Conservation (phyloP, 2,329 filamentous ascomycete species). For the Eutypa lata region DNA sequence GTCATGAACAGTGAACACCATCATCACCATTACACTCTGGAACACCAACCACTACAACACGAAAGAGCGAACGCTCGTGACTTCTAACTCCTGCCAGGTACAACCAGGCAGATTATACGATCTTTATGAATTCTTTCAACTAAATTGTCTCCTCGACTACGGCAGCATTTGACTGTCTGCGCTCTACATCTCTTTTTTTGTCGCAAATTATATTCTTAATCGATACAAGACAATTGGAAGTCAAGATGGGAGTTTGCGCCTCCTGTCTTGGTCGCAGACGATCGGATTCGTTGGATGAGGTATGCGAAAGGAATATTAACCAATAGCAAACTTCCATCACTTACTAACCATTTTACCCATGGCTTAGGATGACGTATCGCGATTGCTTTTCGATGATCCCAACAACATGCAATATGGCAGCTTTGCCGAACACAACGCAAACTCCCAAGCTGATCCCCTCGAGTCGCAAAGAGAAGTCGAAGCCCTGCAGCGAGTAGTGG, state of each 20-base stretch:
- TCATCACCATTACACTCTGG: too few species aligned
- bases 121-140: constrained; percentile 26
- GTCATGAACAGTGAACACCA: too few species aligned
- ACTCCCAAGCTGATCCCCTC: constrained; percentile 55
- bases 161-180: not conserved
- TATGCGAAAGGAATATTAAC: too few species aligned
- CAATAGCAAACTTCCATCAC: too few species aligned
- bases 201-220: not conserved
- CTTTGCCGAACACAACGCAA: constrained; percentile 55
- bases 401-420: constrained; percentile 60
- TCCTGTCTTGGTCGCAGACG: constrained; percentile 56
- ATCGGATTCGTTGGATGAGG: constrained; percentile 53
- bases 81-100: constrained; percentile 31
- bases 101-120: constrained; percentile 30
- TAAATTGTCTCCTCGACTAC: constrained; percentile 2
- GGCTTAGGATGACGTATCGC: constrained; percentile 52
- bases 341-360: constrained; percentile 7
- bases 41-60: too few species aligned
- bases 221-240: not conserved
- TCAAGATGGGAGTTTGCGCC: constrained; percentile 56
- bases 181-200: not conserved
- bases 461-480: constrained; percentile 64
- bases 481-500: constrained; percentile 61
- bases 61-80: not conserved
- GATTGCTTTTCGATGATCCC: constrained; percentile 59